phyloP scores from a whole-genome alignment of 2,329 filamentous ascomycete genomes.

The Hymenoscyphus fraxineus region DNA sequence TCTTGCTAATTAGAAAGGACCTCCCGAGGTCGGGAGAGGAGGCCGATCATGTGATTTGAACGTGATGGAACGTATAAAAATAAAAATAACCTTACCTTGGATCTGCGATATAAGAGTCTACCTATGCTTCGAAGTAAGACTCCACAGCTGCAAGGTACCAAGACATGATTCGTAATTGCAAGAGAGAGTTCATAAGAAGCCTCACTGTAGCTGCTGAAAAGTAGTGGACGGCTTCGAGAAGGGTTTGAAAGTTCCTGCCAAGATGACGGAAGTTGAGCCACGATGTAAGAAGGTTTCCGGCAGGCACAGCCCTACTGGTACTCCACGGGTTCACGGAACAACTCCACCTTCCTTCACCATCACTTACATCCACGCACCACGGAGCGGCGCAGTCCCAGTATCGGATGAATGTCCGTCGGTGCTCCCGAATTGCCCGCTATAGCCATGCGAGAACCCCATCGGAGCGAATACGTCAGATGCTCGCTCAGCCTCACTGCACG shows the following conservation, averaged over 20 bases:
- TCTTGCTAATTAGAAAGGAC: not conserved
- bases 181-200: not conserved
- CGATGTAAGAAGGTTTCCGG: not conserved
- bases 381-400: no score
- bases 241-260: not conserved
- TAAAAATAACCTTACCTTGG: not conserved
- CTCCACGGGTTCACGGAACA: no score
- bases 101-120: no score
- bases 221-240: not conserved
- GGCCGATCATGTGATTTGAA: not conserved
- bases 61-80: not conserved
- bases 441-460: not conserved
- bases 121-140: no score
- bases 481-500: not conserved
- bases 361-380: no score
- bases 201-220: slow-evolving; percentile 2
- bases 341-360: no score
- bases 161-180: not conserved
- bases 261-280: not conserved
- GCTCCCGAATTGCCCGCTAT: slow-evolving; percentile 1
- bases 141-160: not conserved
- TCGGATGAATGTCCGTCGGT: not conserved
- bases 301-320: slow-evolving; percentile 2
- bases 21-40: not conserved
- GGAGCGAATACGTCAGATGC: slow-evolving; percentile 1